Evolutionary conservation across 2,329 filamentous ascomycete genomes (phyloP).

Genomic region (Fusarium buxicola): DNA sequence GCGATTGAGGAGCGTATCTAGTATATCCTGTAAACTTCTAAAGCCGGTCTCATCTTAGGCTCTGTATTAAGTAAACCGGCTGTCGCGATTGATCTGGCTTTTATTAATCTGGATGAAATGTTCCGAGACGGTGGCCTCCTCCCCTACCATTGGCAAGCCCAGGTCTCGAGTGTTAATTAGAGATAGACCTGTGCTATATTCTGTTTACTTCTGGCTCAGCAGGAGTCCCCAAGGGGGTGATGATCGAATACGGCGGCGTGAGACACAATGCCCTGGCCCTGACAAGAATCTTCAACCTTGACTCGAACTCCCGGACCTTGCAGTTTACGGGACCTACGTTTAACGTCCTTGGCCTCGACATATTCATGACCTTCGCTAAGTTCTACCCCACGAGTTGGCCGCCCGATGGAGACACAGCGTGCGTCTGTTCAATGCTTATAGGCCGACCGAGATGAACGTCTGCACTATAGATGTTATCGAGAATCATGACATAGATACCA

Average conservation of each 20-base stretch:
- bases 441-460: not conserved
- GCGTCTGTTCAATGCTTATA: not conserved
- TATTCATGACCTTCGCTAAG: not conserved
- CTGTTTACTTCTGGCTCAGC: not conserved
- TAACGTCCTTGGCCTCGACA: not conserved
- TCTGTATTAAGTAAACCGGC: not conserved
- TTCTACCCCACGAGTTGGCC: not conserved
- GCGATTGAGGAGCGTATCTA: not conserved
- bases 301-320: not conserved
- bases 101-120: not conserved
- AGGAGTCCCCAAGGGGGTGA: not conserved
- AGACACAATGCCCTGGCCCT: not conserved
- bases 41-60: not conserved
- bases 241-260: not conserved
- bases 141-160: not conserved
- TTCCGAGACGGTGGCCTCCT: not conserved
- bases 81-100: not conserved
- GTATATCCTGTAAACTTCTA: not conserved
- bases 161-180: not conserved
- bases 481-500: not conserved
- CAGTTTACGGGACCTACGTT: not conserved
- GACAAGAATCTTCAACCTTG: not conserved
- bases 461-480: not conserved
- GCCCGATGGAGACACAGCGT: not conserved
- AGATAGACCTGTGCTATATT: not conserved